phyloP scores from a whole-genome alignment of 345 rosid species.

The Linum trigynum region DNA sequence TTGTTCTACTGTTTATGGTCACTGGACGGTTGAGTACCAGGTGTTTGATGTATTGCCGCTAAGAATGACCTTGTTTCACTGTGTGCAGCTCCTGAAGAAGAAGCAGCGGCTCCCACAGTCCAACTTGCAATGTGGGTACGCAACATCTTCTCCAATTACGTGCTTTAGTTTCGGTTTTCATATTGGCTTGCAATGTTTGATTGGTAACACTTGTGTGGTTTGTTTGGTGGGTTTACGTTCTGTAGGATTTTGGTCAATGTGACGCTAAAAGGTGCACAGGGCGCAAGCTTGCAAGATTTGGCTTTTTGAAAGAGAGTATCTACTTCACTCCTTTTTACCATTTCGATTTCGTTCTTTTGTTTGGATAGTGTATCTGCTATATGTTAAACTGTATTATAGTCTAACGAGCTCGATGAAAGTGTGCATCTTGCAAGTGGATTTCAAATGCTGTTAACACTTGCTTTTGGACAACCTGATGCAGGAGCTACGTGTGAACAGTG shows the following conservation, averaged over 20 bases:
- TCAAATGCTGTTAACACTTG: not conserved
- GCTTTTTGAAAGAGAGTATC: conserved; percentile 84
- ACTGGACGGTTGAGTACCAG: not conserved
- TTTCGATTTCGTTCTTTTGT: not conserved
- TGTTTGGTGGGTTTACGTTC: conserved; percentile 13
- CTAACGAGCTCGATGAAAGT: not conserved
- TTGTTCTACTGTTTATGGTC: not conserved
- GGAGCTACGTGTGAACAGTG: conserved; percentile 74
- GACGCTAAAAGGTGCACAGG: conserved; percentile 96
- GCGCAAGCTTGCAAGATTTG: conserved; percentile 84
- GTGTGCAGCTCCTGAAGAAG: conserved; percentile 49
- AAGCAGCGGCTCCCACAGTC: conserved; percentile 38
- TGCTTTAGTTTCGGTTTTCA: not conserved
- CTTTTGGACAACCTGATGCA: conserved; percentile 27
- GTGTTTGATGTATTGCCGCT: conserved; percentile 20
- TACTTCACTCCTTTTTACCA: conserved; percentile 2
- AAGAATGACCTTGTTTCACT: conserved; percentile 1
- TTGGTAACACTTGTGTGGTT: not conserved
- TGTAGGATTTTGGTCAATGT: conserved; percentile 92
- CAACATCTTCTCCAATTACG: not conserved
- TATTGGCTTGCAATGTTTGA: too few species aligned
- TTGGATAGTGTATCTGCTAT: not conserved
- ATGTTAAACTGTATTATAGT: not conserved
- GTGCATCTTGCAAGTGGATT: not conserved
- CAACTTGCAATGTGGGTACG: conserved; percentile 98